Percentiles rank a stretch among this genome's conserved stretches.
phyloP scores from a whole-genome alignment of 768 basidiomycete species.

The Aureoboletus auriporus region DNA sequence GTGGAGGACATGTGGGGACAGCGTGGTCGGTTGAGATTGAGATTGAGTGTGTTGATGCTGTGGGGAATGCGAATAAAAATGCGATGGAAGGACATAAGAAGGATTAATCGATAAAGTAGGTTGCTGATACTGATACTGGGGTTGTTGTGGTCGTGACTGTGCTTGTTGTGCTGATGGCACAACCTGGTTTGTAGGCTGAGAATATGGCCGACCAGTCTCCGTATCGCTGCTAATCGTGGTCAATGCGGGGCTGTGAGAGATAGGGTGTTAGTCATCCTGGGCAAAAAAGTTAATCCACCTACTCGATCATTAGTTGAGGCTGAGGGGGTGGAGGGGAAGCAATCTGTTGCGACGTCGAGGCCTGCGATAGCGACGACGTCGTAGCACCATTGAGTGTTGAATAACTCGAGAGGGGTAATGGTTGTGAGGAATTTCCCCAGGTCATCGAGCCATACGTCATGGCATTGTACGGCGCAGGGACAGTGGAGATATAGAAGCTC shows the following conservation, averaged over 20 bases:
- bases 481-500: constrained; percentile 38
- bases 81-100: constrained; percentile 35
- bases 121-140: constrained; percentile 38
- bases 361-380: constrained; percentile 35
- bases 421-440: constrained; percentile 40
- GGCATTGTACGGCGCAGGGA: constrained; percentile 47
- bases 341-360: constrained; percentile 28
- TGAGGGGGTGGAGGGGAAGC: constrained; percentile 24
- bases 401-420: constrained; percentile 65
- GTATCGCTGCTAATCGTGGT: constrained; percentile 56
- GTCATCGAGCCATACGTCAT: constrained; percentile 49
- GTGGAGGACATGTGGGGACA: constrained; percentile 69
- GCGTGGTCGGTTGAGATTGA: constrained; percentile 50
- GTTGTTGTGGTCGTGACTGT: constrained; percentile 35
- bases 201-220: constrained; percentile 42
- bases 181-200: constrained; percentile 40
- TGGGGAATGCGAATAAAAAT: constrained; percentile 35
- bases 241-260: constrained; percentile 48
- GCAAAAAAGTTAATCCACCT: constrained; percentile 22
- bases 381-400: constrained; percentile 81
- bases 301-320: constrained; percentile 67
- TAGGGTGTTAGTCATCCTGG: constrained; percentile 10
- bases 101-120: constrained; percentile 41
- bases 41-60: constrained; percentile 28
- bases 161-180: constrained; percentile 30